phyloP scores from a whole-genome alignment of 495 filamentous ascomycete genomes.

The Trichoderma parareesei region DNA sequence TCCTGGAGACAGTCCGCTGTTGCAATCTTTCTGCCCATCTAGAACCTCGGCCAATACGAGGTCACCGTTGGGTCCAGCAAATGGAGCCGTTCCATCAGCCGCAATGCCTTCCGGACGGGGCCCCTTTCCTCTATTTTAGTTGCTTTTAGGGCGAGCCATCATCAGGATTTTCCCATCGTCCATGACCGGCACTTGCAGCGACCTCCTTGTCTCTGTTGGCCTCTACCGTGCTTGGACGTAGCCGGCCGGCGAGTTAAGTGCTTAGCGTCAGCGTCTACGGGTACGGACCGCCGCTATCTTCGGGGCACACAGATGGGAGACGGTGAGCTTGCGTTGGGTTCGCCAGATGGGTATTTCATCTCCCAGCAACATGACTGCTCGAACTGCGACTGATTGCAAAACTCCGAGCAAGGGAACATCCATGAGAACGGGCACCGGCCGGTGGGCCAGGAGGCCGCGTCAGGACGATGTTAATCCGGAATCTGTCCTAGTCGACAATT shows the following conservation, averaged over 20 bases:
- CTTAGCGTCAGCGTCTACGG: constrained; percentile 5
- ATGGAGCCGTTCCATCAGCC: neutral
- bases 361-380: neutral
- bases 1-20: neutral
- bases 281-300: neutral
- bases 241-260: neutral
- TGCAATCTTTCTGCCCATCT: neutral
- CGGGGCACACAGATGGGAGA: neutral
- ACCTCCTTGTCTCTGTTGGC: neutral
- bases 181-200: neutral
- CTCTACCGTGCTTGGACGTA: neutral
- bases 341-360: neutral
- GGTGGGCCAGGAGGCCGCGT: constrained; percentile 6
- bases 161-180: neutral
- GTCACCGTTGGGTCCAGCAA: neutral
- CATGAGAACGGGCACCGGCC: too few species aligned
- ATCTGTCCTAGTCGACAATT: neutral
- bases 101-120: neutral
- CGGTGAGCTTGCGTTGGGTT: neutral
- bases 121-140: neutral
- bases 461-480: neutral
- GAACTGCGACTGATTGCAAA: neutral
- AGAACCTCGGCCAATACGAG: neutral
- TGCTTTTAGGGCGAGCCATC: neutral
- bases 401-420: neutral